These are phyloP conservation scores for Monilinia fructicola DNA, from an alignment of 2,329 filamentous ascomycete species.

Conservation along the genomic window DNA sequence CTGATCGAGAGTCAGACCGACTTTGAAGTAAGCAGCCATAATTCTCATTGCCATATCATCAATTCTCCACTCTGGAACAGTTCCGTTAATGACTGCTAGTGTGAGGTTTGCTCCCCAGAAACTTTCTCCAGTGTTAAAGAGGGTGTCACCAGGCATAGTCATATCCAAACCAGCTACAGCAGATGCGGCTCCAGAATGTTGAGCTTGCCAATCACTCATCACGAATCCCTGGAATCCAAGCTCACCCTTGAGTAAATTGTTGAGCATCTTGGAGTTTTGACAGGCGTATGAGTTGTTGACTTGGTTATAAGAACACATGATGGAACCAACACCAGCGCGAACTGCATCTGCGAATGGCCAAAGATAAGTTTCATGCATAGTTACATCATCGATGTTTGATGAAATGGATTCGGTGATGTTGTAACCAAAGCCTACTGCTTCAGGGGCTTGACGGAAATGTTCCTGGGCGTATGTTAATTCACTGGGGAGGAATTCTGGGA, in stretches of 20 bases:
- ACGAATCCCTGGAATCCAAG: slow-evolving; percentile 80
- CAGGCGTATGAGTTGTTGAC: slow-evolving; percentile 79
- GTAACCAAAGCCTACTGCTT: slow-evolving; percentile 57
- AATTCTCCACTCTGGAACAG: slow-evolving; percentile 79
- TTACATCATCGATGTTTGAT: slow-evolving; percentile 57
- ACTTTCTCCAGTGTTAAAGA: slow-evolving; percentile 65
- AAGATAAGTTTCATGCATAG: slow-evolving; percentile 59
- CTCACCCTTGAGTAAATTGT: slow-evolving; percentile 75
- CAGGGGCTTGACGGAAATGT: slow-evolving; percentile 39
- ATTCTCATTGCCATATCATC: slow-evolving; percentile 92
- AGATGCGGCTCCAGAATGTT: slow-evolving; percentile 17
- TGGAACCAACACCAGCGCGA: slow-evolving; percentile 70
- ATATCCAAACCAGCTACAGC: slow-evolving; percentile 55
- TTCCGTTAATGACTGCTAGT: slow-evolving; percentile 83
- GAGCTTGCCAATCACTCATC: slow-evolving; percentile 75
- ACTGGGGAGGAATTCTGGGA: too few relatives aligned
- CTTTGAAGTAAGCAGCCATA: slow-evolving; percentile 69
- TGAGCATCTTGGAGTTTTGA: slow-evolving; percentile 75
- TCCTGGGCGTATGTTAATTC: slow-evolving; percentile 51
- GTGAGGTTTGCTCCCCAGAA: slow-evolving; percentile 85
- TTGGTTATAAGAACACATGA: slow-evolving; percentile 86
- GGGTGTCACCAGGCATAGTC: slow-evolving; percentile 83
- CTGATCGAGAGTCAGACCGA: slow-evolving; percentile 52
- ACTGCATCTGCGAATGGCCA: slow-evolving; percentile 61
- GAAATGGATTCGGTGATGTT: slow-evolving; percentile 61